Base-by-base conservation (phyloP, 495 filamentous ascomycete genomes). In the Penicillium flavigenum region DNA sequence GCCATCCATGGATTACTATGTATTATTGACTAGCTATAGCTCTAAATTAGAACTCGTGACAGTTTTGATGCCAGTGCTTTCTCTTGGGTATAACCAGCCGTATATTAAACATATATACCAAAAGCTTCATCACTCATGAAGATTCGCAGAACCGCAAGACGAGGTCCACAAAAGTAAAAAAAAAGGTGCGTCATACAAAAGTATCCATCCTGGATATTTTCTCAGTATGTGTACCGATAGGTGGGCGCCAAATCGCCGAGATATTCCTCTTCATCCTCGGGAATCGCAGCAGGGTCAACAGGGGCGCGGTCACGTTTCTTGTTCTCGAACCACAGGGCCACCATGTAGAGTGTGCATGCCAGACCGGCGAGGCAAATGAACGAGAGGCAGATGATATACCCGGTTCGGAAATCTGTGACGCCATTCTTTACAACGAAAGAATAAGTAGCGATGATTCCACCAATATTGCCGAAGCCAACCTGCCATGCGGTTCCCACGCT, bases 381-480 rank as follows among this genome's bases (percentile, higher is more conserved):
- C 0, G 76, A 84, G 4, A 97, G 70, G 64, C 86, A 89, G 58
- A 97, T 90, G 32, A 76, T 77, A 72, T 93, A 96, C 0, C 94
- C 94, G 20, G 81, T 81, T 14, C 75, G 84, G 69, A 87, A 96
- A 27, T 49, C 63, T 2, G 75, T 64, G 6, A 88, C 88, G 2
- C 82, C 84, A 67, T 97, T 90, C 46, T 79, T 84, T 7, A 68
- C 62, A 24, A 94, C 61, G 71, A 98, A 98, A 0, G 85, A 78
- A 72, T 88, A 97, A 0, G 91, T 92, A 0, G 93, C 82, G 54
- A 97, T 91, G 61, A 98, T 95, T 14, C 93, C 94, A 38, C 91
- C 92, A 32, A 76, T 88, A 62, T 97, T 96, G n/a, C 93, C 93
- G 61, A 95, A 95, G 0, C 88, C 91, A 43, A 97, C 76, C 68